Base-by-base conservation (phyloP, 352 stramenopile species). In the Phytopythium mirpurense region DNA sequence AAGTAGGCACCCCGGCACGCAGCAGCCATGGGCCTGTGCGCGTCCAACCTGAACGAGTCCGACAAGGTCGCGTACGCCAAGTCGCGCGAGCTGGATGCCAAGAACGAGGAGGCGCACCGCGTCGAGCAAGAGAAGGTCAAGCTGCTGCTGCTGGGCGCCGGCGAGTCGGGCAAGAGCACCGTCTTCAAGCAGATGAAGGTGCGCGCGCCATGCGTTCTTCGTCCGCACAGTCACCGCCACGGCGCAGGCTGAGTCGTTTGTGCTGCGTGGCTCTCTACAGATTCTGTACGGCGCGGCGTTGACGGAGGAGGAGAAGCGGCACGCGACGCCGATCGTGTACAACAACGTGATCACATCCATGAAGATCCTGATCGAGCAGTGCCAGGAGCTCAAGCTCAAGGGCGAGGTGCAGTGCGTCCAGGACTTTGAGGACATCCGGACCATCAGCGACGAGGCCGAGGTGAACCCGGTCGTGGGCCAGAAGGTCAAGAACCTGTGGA, bases 131-230 rank as follows among this genome's bases (percentile, higher is more conserved):
- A 91, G 54, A 98, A 98, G 62, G 92, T 99, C 52, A 99, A 98
- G 78, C 74, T 98, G 45, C 69, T 98, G 24, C 70, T 98, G 31
- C 74, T 98, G 5, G 95, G 95, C 9, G 91, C 93, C 9, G 95
- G 93, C 48, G 93, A 98, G 72, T 98, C 88, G 53, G 93, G 93
- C 41, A 98, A 98, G 68, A 97, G 87, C 37, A 98, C 95, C 16
- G 96, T 96, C 49, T 96, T 96, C 70, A 96, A 95, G 68, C 86
- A 96, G 61, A 96, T 96, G 87, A 92, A 91, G 78, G 78, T 88
- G 58, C 42, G 70, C 41, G 10, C 29, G 32, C 35, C 45, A 59
- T 23, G 41, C 2, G 10, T 2, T 45, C 16, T 3, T 41, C 36
- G 36, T 42, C 36, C 36, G 14, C n/a, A 3, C 5, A 5, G 5